These are phyloP conservation scores for Chalaropsis thielavioides DNA, from an alignment of 2,329 filamentous ascomycete genomes.

Conservation along the genomic window DNA sequence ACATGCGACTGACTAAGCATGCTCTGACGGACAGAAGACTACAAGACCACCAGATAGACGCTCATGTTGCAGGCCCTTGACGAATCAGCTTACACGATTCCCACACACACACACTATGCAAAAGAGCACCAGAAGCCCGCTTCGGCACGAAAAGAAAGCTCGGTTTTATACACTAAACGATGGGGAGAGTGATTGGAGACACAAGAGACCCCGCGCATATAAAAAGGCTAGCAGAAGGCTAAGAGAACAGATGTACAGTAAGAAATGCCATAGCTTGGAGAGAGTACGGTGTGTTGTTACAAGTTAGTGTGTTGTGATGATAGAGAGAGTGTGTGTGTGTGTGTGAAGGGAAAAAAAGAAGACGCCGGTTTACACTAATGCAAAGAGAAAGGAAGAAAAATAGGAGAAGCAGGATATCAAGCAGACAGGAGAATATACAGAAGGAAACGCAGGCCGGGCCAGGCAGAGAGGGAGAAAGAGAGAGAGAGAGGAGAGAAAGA, in stretches of 20 bases:
- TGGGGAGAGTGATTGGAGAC: too few relatives aligned
- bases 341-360: neutral
- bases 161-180: neutral
- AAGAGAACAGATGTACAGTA: neutral
- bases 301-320: neutral
- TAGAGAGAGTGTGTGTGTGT: neutral
- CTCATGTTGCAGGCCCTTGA: neutral
- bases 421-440: neutral
- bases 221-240: too few relatives aligned
- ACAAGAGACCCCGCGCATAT: too few relatives aligned
- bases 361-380: neutral
- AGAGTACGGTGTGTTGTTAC: neutral
- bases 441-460: neutral
- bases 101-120: neutral
- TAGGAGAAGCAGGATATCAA: constrained; percentile 1
- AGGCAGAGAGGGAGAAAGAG: neutral
- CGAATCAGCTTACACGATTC: neutral
- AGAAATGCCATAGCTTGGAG: neutral
- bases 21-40: too few relatives aligned
- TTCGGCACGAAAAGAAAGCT: neutral
- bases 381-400: neutral
- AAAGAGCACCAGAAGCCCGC: too few relatives aligned
- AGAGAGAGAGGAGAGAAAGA: neutral
- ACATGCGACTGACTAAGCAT: neutral
- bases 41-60: neutral